Percentiles rank a stretch among this genome's conserved stretches.
These are phyloP conservation scores for Thelonectria discophora DNA, from an alignment of 2,329 filamentous ascomycete species.

Conservation along the genomic window DNA sequence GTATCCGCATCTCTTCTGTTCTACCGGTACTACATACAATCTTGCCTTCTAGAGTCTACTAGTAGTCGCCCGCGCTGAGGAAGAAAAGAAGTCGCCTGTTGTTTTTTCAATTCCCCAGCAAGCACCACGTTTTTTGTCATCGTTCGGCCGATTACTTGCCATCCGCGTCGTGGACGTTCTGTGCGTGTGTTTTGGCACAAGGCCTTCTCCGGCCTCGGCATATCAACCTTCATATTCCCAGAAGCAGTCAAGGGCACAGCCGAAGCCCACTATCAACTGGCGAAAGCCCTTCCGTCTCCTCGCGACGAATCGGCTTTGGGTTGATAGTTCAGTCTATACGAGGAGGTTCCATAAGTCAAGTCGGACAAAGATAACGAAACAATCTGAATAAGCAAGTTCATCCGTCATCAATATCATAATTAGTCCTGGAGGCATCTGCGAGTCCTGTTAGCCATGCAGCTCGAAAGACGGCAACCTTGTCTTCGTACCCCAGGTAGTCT, in stretches of 20 bases:
- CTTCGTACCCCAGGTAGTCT: constrained; percentile 71
- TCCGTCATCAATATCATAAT: constrained; percentile 25
- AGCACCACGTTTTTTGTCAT: constrained; percentile 23
- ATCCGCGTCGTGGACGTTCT: background rate
- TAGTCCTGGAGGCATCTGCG: constrained; percentile 45
- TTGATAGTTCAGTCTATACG: constrained; percentile 12
- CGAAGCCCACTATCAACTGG: constrained; percentile 6
- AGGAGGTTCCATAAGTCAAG: constrained; percentile 7
- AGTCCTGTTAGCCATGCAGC: constrained; percentile 25
- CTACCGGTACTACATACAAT: constrained; percentile 28
- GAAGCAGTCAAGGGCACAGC: constrained; percentile 2
- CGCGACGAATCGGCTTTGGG: background rate
- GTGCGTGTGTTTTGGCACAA: background rate
- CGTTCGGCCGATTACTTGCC: constrained; percentile 18
- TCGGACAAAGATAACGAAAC: constrained; percentile 19
- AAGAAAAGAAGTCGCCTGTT: constrained; percentile 18
- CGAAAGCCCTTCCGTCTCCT: constrained; percentile 7
- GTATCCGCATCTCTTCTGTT: constrained; percentile 40
- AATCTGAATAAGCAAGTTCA: constrained; percentile 29
- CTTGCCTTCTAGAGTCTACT: constrained; percentile 38
- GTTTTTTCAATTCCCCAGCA: constrained; percentile 16
- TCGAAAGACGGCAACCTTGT: background rate
- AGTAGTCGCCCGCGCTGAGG: constrained; percentile 31
- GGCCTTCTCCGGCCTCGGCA: background rate
- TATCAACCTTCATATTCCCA: constrained; percentile 4